Percentiles rank a stretch among this genome's conserved stretches.
phyloP scores from a whole-genome alignment of 1,284 basidiomycete species.

The Ceratobasidium sp. region DNA sequence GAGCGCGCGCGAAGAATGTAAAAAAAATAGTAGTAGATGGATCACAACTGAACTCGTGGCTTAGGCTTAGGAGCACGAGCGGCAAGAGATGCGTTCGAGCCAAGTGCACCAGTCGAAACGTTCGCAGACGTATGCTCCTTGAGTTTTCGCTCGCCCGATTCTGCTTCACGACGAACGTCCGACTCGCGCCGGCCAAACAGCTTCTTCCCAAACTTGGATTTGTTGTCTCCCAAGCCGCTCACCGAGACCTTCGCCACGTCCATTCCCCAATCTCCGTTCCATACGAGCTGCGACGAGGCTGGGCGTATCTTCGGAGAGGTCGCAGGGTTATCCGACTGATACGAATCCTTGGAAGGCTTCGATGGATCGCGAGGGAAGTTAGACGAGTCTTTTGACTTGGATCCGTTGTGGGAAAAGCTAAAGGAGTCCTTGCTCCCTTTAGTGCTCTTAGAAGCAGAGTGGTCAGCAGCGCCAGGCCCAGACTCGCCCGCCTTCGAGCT shows the following conservation, averaged over 20 bases:
- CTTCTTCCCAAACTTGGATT: background rate
- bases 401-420: no score
- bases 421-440: no score
- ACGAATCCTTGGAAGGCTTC: background rate
- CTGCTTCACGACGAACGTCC: no score
- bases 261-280: constrained; percentile 33
- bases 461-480: background rate
- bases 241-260: constrained; percentile 28
- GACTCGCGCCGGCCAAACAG: background rate
- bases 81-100: no score
- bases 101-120: no score
- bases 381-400: background rate
- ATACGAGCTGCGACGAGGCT: background rate
- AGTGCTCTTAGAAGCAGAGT: background rate
- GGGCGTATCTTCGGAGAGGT: background rate
- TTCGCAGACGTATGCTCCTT: background rate
- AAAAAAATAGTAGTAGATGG: background rate
- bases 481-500: background rate
- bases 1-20: background rate
- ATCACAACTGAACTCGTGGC: background rate
- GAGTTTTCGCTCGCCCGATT: no score
- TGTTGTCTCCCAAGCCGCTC: background rate
- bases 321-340: constrained; percentile 3
- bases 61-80: no score
- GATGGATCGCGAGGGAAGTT: background rate